Conservation (phyloP, 306 rosid genomes). For the Malus sieversii region DNA sequence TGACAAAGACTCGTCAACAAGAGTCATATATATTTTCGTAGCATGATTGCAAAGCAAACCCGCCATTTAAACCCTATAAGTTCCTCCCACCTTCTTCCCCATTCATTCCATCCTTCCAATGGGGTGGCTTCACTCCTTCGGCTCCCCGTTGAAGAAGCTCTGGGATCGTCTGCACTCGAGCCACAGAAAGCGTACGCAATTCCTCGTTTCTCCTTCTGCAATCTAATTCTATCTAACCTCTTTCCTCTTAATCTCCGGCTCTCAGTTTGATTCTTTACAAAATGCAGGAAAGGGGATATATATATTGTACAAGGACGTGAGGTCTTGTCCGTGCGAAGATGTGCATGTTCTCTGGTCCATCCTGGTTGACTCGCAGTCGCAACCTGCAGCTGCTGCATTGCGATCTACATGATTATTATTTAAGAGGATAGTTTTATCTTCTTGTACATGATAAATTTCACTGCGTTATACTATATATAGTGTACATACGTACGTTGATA, state of each 20-base stretch:
- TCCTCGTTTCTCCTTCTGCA: too few relatives aligned
- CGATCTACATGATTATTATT: slow-evolving; percentile 20
- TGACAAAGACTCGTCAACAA: not conserved
- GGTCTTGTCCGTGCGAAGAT: slow-evolving; percentile 67
- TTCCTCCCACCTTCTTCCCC: slow-evolving; percentile 13
- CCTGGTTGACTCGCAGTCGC: slow-evolving; percentile 39
- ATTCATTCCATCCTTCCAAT: slow-evolving; percentile 21
- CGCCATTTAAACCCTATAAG: not conserved
- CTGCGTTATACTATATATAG: not conserved
- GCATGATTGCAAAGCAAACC: not conserved
- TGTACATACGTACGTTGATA: not conserved
- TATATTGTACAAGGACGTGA: slow-evolving; percentile 66
- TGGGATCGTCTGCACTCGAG: slow-evolving; percentile 55
- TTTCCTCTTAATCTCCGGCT: too few relatives aligned
- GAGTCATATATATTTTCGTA: not conserved
- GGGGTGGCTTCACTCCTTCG: slow-evolving; percentile 56
- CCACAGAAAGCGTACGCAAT: slow-evolving; percentile 28
- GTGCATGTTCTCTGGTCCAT: slow-evolving; percentile 78
- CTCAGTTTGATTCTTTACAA: not conserved
- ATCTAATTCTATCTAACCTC: not conserved
- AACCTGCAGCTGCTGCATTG: slow-evolving; percentile 9
- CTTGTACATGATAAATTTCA: not conserved
- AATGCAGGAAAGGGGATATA: slow-evolving; percentile 51
- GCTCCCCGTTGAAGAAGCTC: slow-evolving; percentile 60
- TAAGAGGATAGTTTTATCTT: not conserved